Evolutionary conservation across 108 stramenopile species (phyloP), one percentile per base, ranked within the genome.

Genomic region (Seminavis robusta): DNA sequence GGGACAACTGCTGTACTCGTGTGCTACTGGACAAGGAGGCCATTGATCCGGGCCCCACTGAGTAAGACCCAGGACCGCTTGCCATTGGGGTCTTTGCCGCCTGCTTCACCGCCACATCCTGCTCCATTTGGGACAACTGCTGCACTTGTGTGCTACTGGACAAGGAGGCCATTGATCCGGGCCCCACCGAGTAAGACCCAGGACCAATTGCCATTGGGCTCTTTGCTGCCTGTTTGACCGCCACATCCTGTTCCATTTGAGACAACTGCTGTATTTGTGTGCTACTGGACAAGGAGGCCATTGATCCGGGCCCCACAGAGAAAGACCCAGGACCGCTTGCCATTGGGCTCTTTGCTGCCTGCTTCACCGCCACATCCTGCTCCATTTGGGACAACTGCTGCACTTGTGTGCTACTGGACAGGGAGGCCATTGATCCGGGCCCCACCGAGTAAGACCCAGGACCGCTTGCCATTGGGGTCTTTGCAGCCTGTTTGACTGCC

Each of bases 311-410:
- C n/a, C n/a, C n/a, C n/a, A n/a, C n/a, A n/a, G n/a, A n/a, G n/a
- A n/a, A n/a, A n/a, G n/a, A n/a, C n/a, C n/a, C n/a, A n/a, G n/a
- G n/a, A n/a, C n/a, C n/a, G n/a, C n/a, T n/a, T n/a, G 28, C 43
- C 1, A 25, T 15, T 4, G 34, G 33, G 4, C 28, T 16, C 16
- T 32, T 31, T 4, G 55, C 55, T 33, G 2, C 19, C 17, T 46
- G n/a, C 43, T 59, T 59, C 29, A 44, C 44, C 15, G 25, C 43
- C 7, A n/a, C 23, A 59, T 59, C 57, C 46, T 59, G 43, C 25
- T 59, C 43, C 29, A 25, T 16, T 46, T 44, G 57, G 6, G 48
- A 49, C 4, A 29, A 27, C 48, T 37, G 10, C 36, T 11, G 36
- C 9, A 13, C 13, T 11, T 37, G 9, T 37, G 36, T 37, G 9